These are phyloP conservation scores for Fusarium duplospermum DNA, from an alignment of 2,329 filamentous ascomycete species.

Conservation along the genomic window DNA sequence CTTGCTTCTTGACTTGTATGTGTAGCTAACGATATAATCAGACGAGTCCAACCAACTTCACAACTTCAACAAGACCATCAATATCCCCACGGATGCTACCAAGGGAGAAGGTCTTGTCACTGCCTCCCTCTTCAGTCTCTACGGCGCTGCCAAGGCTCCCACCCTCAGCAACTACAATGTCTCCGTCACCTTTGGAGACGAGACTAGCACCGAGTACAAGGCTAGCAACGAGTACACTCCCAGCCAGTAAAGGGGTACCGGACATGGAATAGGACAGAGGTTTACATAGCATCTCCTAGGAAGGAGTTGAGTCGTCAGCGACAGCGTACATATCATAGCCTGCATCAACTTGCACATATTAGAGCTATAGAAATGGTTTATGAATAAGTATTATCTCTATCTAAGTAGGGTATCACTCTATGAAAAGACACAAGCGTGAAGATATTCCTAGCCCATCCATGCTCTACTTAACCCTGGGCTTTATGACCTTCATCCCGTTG, in stretches of 20 bases:
- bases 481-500: constrained; percentile 56
- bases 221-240: not conserved
- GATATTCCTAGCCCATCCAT: constrained; percentile 2
- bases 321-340: not conserved
- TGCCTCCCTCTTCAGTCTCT: constrained; percentile 46
- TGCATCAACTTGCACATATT: not conserved
- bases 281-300: not conserved
- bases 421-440: constrained; percentile 22
- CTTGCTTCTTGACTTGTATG: not conserved
- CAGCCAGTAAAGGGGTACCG: not conserved
- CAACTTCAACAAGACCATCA: constrained; percentile 44
- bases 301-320: not conserved
- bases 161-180: constrained; percentile 42
- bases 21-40: not conserved
- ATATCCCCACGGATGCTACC: constrained; percentile 33
- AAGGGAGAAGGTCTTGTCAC: constrained; percentile 43
- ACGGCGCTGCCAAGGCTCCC: constrained; percentile 39
- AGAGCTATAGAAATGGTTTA: not conserved
- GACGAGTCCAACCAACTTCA: constrained; percentile 38
- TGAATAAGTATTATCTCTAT: constrained; percentile 17
- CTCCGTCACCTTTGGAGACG: constrained; percentile 35
- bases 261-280: not conserved
- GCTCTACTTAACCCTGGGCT: constrained; percentile 44
- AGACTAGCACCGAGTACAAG: constrained; percentile 41
- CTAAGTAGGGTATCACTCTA: constrained; percentile 45